phyloP scores from a whole-genome alignment of 441 rosid genomes.

The Melastoma candidum region DNA sequence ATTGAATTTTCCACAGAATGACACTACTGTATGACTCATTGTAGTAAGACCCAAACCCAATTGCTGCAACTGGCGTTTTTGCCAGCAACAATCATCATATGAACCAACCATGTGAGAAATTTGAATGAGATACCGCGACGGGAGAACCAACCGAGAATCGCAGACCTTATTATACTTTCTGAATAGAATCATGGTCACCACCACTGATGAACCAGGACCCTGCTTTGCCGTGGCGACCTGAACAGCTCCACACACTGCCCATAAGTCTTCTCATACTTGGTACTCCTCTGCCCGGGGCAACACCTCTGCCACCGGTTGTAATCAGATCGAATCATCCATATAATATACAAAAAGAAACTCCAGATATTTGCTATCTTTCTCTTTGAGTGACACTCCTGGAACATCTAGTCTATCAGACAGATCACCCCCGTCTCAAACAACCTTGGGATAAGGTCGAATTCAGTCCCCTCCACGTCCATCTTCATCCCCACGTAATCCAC shows the following conservation, averaged over 20 bases:
- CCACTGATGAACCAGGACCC: slow-evolving; percentile 98
- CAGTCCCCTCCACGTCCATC: slow-evolving; percentile 98
- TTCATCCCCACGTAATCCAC: slow-evolving; percentile 94
- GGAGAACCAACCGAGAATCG: no score
- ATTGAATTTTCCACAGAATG: no score
- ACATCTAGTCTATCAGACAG: slow-evolving; percentile 79
- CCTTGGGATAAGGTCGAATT: slow-evolving; percentile 77
- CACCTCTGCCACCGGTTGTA: slow-evolving; percentile 96
- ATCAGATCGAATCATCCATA: neutral
- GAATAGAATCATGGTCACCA: slow-evolving; percentile 34
- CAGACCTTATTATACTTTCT: no score
- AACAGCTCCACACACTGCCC: slow-evolving; percentile 70
- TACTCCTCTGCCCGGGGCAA: slow-evolving; percentile 83
- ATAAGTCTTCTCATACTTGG: slow-evolving; percentile 70
- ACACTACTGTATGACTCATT: no score
- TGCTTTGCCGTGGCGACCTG: slow-evolving; percentile 63
- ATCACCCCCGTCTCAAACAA: slow-evolving; percentile 72
- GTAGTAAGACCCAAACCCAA: no score
- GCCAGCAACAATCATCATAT: no score
- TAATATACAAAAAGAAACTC: no score
- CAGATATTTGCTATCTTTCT: no score
- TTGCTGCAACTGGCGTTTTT: no score
- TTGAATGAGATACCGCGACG: no score
- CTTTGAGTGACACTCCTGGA: slow-evolving; percentile 63
- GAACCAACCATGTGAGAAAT: no score